These are phyloP conservation scores for Aspergillus phoenicis DNA, from an alignment of 2,329 filamentous ascomycete species.

Conservation along the genomic window DNA sequence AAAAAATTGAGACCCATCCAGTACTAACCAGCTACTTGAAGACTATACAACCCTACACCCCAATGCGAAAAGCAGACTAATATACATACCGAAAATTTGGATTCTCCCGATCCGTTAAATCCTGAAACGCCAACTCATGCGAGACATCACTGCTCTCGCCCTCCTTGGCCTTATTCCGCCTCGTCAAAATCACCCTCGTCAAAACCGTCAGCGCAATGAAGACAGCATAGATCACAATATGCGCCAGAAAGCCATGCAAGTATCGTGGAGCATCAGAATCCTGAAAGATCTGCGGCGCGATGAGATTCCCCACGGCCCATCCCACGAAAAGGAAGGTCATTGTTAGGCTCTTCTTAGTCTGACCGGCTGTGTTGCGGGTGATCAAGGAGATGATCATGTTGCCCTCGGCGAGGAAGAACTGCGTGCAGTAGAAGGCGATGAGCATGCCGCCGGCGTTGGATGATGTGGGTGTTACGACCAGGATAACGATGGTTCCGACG, in stretches of 20 bases:
- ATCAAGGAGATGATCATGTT: slow-evolving; percentile 49
- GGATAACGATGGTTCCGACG: slow-evolving; percentile 67
- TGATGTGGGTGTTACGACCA: slow-evolving; percentile 59
- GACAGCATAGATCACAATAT: slow-evolving; percentile 23
- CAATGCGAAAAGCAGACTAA: not conserved
- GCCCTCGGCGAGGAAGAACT: slow-evolving; percentile 70
- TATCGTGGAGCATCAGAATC: slow-evolving; percentile 17
- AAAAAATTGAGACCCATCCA: too few species aligned
- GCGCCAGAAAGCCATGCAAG: slow-evolving; percentile 20
- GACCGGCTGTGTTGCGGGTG: slow-evolving; percentile 67
- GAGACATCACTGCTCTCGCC: not conserved
- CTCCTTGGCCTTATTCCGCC: slow-evolving; percentile 1
- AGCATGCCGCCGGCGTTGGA: slow-evolving; percentile 64
- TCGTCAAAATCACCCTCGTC: not conserved
- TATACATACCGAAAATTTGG: slow-evolving; percentile 23
- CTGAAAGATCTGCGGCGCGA: slow-evolving; percentile 20
- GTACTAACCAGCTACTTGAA: too few species aligned
- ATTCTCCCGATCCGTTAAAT: slow-evolving; percentile 21
- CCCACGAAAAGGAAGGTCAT: slow-evolving; percentile 66
- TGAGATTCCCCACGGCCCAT: slow-evolving; percentile 22
- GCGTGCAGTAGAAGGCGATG: slow-evolving; percentile 70
- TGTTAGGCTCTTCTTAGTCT: slow-evolving; percentile 68
- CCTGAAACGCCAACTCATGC: slow-evolving; percentile 22
- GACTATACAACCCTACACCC: too few species aligned
- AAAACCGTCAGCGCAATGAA: slow-evolving; percentile 12